Base-by-base conservation (phyloP, 805 yeast genomes). In the Candida khao-thaluensis region DNA sequence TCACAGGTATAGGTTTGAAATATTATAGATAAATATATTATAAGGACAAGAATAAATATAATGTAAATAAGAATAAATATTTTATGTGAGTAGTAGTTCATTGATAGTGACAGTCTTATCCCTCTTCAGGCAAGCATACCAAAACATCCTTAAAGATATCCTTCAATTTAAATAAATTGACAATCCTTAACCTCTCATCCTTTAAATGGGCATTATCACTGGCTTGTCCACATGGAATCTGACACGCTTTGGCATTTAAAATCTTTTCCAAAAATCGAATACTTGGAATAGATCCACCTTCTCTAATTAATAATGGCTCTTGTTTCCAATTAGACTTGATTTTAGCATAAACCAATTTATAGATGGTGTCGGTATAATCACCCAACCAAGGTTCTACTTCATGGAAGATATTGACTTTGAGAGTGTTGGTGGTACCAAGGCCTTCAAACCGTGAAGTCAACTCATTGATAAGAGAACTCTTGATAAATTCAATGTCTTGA, bases 321-420 rank as follows among this genome's bases (percentile, higher is more conserved):
- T 53, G 51, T 0, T 76, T 79, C 99, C 99, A 91, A 40, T 81
- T 85, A 3, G 66, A 59, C 29, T 67, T 62, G 22, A 91, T 68
- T 36, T 85, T 87, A 17, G 76, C 65, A 39, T 73, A 70, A 24
- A 93, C 65, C 7, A 84, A 71, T 50, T 77, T 72, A 58, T 85
- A 93, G 2, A 90, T 87, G 30, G 71, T 72, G 53, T 86, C 89
- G 10, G 70, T 62, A 10, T 90, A 84, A 50, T 93, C 89, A 4
- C 97, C 98, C 7, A 91, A 65, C 99, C 99, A 91, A 2, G 97
- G 95, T 52, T 90, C 97, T 0, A 96, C 95, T 54, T 85, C 91
- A 53, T 88, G 89, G 42, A 81, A 72, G 29, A 90, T 72, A 17
- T 73, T 68, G 15, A 90, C 64, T 9, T 62, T 58, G 25, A 91